Base-by-base conservation (phyloP, 2,329 filamentous ascomycete species). In the Diaporthe caulivora region DNA sequence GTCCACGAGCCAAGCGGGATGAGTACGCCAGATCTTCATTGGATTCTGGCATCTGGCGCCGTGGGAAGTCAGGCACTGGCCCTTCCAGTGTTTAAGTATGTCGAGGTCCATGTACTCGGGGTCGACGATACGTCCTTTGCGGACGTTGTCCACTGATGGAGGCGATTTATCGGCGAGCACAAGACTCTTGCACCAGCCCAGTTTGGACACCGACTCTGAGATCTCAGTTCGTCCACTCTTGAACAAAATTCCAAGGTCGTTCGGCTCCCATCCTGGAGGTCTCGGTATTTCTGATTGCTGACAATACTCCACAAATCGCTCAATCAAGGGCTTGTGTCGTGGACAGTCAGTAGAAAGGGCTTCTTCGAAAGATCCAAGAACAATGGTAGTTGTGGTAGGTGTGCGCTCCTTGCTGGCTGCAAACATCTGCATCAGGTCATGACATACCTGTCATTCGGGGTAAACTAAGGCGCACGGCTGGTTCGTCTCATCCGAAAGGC, bases 11-110 rank as follows among this genome's bases (percentile, higher is more conserved):
- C 34, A 69, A 26, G 65, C 34, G 2, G 65, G 49, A 2, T 17
- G 13, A 15, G 49, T 69, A 1, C 3, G 65, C 65, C 65, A 69
- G 10, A 69, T 69, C 34, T 31, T 69, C 65, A 69, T 40, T 8
- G 49, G 34, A 7, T 69, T 69, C 34, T 29, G 21, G 21, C 65
- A 69, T 24, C 11, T 54, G 3, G 34, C 18, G 10, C 65, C 65
- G 31, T 69, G 65, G 8, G 49, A n/a, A 6, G 65, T 54, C 2
- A 55, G 24, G 31, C 65, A 69, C 9, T 55, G 21, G 18, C 15
- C 11, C 34, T 55, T 69, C 65, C 65, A 69, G 21, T 69, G 31
- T 2, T 54, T 26, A 18, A 69, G 29, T 6, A 55, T n/a, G 18
- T 42, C 65, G 26, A 69, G n/a, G 37, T 69, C 65, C 6, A 69